phyloP scores from a whole-genome alignment of 2,329 filamentous ascomycete species.

The Dactylellina haptotyla region DNA sequence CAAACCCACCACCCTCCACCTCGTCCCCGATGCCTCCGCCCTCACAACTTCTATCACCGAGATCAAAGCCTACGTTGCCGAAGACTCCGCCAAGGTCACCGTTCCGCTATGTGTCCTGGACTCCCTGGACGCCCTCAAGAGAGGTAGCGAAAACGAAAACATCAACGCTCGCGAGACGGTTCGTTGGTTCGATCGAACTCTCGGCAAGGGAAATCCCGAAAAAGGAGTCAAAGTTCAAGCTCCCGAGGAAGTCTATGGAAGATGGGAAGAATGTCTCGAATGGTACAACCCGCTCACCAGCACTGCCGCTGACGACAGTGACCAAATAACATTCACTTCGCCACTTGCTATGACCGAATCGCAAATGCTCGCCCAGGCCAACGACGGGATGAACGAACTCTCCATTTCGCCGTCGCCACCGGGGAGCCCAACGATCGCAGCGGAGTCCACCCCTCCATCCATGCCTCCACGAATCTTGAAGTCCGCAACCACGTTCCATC shows the following conservation, averaged over 20 bases:
- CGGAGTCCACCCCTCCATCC: conserved; percentile 3
- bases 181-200: conserved; percentile 66
- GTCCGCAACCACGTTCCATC: conserved; percentile 29
- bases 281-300: conserved; percentile 46
- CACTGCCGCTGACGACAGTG: conserved; percentile 31
- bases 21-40: conserved; percentile 67
- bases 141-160: conserved; percentile 59
- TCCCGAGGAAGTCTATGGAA: conserved; percentile 65
- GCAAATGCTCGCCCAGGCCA: conserved; percentile 46
- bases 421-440: conserved; percentile 28
- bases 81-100: conserved; percentile 65
- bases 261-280: conserved; percentile 58
- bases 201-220: conserved; percentile 64
- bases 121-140: conserved; percentile 58
- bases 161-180: conserved; percentile 66
- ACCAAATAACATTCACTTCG: conserved; percentile 40
- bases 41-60: conserved; percentile 67
- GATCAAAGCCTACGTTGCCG: conserved; percentile 66
- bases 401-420: conserved; percentile 49
- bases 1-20: conserved; percentile 65
- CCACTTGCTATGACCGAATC: conserved; percentile 41
- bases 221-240: conserved; percentile 64
- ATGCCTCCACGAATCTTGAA: conserved; percentile 50
- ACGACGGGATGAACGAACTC: conserved; percentile 27
- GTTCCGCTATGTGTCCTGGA: conserved; percentile 64